Percentiles rank a stretch among this genome's conserved stretches.
These are phyloP conservation scores for Choanephora cucurbitarum DNA, from an alignment of 371 early-diverging fungal genomes.

Conservation along the genomic window DNA sequence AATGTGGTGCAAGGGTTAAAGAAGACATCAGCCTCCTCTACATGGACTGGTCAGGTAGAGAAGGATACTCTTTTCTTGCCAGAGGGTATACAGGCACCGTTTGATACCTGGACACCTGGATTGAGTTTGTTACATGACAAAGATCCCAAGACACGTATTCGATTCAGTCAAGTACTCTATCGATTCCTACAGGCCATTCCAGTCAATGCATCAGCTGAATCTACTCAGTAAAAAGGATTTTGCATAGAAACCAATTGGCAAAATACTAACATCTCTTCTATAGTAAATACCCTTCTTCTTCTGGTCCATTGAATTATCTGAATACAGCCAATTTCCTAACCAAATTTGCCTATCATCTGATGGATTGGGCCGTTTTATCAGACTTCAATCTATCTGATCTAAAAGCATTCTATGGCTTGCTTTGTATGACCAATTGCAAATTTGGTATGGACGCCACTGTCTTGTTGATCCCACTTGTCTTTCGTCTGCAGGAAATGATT, in stretches of 20 bases:
- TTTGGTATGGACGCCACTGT: conserved; percentile 64
- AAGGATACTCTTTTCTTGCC: too few species aligned
- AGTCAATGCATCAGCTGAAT: background rate
- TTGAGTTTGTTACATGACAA: conserved; percentile 22
- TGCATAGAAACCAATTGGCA: too few species aligned
- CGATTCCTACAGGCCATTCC: conserved; percentile 1
- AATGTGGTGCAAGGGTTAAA: conserved; percentile 25
- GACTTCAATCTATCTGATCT: conserved; percentile 56
- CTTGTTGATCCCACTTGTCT: conserved; percentile 60
- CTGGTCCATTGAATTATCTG: conserved; percentile 11
- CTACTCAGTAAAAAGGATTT: conserved; percentile 2
- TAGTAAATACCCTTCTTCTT: conserved; percentile 12
- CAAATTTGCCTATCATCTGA: conserved; percentile 45
- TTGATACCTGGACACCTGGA: conserved; percentile 19
- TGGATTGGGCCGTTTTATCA: conserved; percentile 44
- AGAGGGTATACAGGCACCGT: background rate
- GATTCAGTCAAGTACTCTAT: conserved; percentile 11
- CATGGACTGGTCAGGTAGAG: conserved; percentile 2
- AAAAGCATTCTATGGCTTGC: conserved; percentile 50
- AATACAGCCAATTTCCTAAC: conserved; percentile 43
- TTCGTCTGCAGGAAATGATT: conserved; percentile 54
- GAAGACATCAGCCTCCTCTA: conserved; percentile 3
- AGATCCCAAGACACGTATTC: conserved; percentile 17
- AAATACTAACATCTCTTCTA: too few species aligned
- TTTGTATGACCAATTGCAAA: conserved; percentile 52